Conservation (phyloP, 306 rosid genomes). For the Quercus robur region DNA sequence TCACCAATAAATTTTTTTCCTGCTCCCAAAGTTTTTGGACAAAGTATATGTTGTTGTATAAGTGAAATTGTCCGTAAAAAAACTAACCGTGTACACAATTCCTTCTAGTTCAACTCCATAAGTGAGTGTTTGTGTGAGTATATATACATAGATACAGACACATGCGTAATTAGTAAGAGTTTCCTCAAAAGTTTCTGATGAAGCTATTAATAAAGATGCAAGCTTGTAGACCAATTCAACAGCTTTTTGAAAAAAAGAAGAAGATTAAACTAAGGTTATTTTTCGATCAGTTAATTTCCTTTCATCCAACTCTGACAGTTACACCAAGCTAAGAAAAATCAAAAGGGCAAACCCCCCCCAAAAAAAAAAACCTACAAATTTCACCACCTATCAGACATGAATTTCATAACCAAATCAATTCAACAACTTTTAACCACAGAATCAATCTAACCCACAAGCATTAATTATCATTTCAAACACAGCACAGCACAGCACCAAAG, state of each 20-base stretch:
- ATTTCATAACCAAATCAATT: not conserved
- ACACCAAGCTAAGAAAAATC: constrained; percentile 8
- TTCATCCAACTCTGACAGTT: constrained; percentile 9
- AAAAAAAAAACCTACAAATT: not conserved
- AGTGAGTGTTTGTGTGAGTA: not conserved
- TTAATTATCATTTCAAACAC: constrained; percentile 1
- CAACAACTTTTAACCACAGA: not conserved
- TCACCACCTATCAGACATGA: not conserved
- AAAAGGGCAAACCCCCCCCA: not conserved
- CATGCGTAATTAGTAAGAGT: not conserved
- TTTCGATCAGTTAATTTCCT: constrained; percentile 15
- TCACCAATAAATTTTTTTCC: too few species aligned
- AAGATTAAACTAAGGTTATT: not conserved
- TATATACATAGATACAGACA: not conserved
- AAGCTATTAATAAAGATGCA: not conserved
- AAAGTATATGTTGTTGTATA: too few species aligned
- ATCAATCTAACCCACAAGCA: not conserved
- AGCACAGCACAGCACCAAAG: not conserved
- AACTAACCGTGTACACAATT: not conserved
- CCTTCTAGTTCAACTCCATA: not conserved
- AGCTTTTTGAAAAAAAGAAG: not conserved
- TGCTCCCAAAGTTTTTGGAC: too few species aligned
- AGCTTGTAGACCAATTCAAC: not conserved
- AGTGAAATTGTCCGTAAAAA: not conserved
- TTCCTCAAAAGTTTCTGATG: not conserved